A percentile compares a stretch with the other conserved stretches of the same genome.
Evolutionary conservation across 2,329 filamentous ascomycete species (phyloP).

Genomic region (Alternaria panax): DNA sequence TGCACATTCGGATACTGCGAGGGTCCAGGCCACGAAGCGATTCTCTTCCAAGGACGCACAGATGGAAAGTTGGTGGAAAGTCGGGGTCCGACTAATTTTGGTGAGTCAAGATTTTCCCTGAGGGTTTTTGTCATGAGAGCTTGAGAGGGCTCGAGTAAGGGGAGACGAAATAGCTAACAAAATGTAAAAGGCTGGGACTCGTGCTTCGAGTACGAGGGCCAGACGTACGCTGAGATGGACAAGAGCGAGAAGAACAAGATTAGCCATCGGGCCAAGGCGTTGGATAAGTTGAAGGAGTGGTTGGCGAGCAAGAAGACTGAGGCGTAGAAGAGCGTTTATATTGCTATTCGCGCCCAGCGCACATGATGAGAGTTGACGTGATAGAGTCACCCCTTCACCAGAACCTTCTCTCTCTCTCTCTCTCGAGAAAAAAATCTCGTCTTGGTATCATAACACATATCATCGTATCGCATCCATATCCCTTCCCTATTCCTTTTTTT

Average conservation of each 20-base stretch:
- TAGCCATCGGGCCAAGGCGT: conserved; percentile 87
- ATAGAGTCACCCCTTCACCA: too few species aligned
- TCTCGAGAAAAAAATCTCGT: conserved; percentile 1
- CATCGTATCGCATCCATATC: not conserved
- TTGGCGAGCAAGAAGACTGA: conserved; percentile 59
- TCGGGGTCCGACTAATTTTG: conserved; percentile 81
- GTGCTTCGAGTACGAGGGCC: conserved; percentile 89
- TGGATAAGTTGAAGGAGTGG: conserved; percentile 86
- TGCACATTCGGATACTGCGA: conserved; percentile 94
- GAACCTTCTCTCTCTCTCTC: too few species aligned
- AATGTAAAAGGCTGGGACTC: conserved; percentile 82
- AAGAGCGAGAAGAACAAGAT: conserved; percentile 87
- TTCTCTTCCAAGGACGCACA: conserved; percentile 91
- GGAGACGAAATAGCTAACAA: conserved; percentile 3
- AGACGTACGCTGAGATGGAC: conserved; percentile 95
- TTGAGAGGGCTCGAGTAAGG: too few species aligned
- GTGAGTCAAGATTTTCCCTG: too few species aligned
- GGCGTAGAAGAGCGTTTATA: conserved; percentile 10
- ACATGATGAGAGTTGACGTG: not conserved
- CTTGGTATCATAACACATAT: conserved; percentile 6
- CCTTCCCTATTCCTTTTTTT: conserved; percentile 26
- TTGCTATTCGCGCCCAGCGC: not conserved
- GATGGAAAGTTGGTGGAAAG: conserved; percentile 84
- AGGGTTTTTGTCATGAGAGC: not conserved
- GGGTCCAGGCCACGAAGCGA: conserved; percentile 81